phyloP scores from a whole-genome alignment of 2,329 filamentous ascomycete species.

The Dactylellina leptospora region DNA sequence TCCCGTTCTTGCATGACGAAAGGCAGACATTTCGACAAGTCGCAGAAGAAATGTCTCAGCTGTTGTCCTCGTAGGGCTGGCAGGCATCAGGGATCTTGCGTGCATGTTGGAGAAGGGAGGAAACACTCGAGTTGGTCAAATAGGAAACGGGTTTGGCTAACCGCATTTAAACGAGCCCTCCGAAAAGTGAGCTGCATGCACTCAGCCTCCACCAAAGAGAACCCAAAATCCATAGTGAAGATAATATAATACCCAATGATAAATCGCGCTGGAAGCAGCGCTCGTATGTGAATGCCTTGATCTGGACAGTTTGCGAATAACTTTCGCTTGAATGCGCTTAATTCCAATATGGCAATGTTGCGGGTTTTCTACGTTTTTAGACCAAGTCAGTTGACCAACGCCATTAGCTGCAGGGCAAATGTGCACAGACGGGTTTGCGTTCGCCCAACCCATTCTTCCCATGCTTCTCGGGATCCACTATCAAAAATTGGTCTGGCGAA shows the following conservation, averaged over 20 bases:
- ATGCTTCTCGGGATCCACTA: slow-evolving; percentile 1
- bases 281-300: slow-evolving; percentile 29
- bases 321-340: slow-evolving; percentile 6
- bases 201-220: slow-evolving; percentile 50
- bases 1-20: slow-evolving; percentile 48
- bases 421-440: slow-evolving; percentile 6
- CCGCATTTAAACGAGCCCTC: slow-evolving; percentile 43
- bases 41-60: slow-evolving; percentile 37
- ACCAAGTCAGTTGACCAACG: slow-evolving; percentile 42
- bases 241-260: slow-evolving; percentile 30
- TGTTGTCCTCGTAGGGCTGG: slow-evolving; percentile 53
- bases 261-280: background rate
- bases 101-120: slow-evolving; percentile 15
- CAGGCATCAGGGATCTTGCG: slow-evolving; percentile 48
- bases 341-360: slow-evolving; percentile 12
- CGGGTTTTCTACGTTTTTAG: slow-evolving; percentile 15
- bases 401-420: slow-evolving; percentile 30
- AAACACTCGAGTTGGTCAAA: slow-evolving; percentile 7
- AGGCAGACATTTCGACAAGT: slow-evolving; percentile 29
- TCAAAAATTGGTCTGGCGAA: background rate
- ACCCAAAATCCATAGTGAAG: slow-evolving; percentile 16
- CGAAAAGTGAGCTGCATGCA: slow-evolving; percentile 49
- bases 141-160: slow-evolving; percentile 32
- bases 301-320: slow-evolving; percentile 11
- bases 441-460: background rate